Evolutionary conservation across 2,329 filamentous ascomycete species (phyloP), one percentile per base, ranked within the genome.

Genomic region (Colletotrichum incanum): DNA sequence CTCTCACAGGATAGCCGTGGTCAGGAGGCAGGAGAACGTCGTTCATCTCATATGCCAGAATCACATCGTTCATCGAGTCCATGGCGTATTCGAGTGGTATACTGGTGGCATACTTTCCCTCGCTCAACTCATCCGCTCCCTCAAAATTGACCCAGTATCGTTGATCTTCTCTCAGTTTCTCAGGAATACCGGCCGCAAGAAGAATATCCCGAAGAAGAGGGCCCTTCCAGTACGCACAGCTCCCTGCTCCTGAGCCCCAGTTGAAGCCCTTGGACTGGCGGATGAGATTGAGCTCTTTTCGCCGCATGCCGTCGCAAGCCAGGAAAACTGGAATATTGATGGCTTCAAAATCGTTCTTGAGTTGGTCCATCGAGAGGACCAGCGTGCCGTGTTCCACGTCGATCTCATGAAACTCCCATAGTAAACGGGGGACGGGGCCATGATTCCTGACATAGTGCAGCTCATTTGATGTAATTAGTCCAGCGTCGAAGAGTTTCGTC

Each of bases 401-500:
- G 5, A 89, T 75, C 18, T 80, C 78, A 75, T 88, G 86, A 12
- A 81, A 83, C 65, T 87, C 85, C 86, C 85, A 88, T 0, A 87
- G 74, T 0, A 88, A 68, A 9, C 84, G 80, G 0, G 87, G 87
- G 1, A 89, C 87, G 5, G 85, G 77, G n/a, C 86, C 86, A 69
- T 89, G 87, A 63, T 87, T 89, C 3, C 87, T 81, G 16, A 89
- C 85, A 70, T 87, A 89, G 75, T 88, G 86, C 1, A 88, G 73
- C 65, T 84, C 79, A 62, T 86, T 87, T 0, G 86, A 86, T 0
- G 87, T 89, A 71, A 87, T 86, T 1, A 88, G 77, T 0, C 86
- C 86, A 5, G 82, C 83, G 0, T 85, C 80, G 65, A 83, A 86
- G 0, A 89, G 80, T 16, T 76, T 76, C 1, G 77, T 77, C 1